Evolutionary conservation across 768 basidiomycete species (phyloP).

Genomic region (Boletus reticulatus): DNA sequence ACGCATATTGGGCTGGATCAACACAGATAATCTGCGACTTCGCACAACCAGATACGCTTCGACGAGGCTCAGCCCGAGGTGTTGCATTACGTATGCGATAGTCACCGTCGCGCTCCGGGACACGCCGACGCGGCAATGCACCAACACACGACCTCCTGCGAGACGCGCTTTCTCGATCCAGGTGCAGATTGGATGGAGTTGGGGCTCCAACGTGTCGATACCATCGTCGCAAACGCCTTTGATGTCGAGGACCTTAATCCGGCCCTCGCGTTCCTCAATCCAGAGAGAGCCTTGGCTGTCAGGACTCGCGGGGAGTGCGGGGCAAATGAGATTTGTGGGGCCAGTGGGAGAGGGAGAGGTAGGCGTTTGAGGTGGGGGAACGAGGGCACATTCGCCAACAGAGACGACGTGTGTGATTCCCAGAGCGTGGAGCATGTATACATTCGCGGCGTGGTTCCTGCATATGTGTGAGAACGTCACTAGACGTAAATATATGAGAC

Average conservation of each 20-base stretch:
- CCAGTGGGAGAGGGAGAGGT: not conserved
- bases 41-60: constrained; percentile 94
- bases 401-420: constrained; percentile 97
- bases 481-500: not conserved
- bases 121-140: constrained; percentile 99
- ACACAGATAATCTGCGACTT: constrained; percentile 82
- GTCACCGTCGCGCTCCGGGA: constrained; percentile 91
- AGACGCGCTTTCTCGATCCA: constrained; percentile 89
- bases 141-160: constrained; percentile 86
- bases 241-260: constrained; percentile 89
- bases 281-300: constrained; percentile 72
- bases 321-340: constrained; percentile 10
- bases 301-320: constrained; percentile 38
- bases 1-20: constrained; percentile 96
- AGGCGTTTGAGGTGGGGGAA: constrained; percentile 62
- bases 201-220: constrained; percentile 89
- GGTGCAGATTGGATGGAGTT: constrained; percentile 83
- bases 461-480: not conserved
- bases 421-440: constrained; percentile 92
- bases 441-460: constrained; percentile 92
- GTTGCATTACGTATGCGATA: constrained; percentile 97
- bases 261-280: constrained; percentile 84
- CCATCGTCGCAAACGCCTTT: constrained; percentile 95
- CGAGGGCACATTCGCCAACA: constrained; percentile 91
- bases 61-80: constrained; percentile 78